Percentiles rank a stretch among this genome's conserved stretches.
phyloP scores from a whole-genome alignment of 768 basidiomycete species.

The Panaeolus cyanescens region DNA sequence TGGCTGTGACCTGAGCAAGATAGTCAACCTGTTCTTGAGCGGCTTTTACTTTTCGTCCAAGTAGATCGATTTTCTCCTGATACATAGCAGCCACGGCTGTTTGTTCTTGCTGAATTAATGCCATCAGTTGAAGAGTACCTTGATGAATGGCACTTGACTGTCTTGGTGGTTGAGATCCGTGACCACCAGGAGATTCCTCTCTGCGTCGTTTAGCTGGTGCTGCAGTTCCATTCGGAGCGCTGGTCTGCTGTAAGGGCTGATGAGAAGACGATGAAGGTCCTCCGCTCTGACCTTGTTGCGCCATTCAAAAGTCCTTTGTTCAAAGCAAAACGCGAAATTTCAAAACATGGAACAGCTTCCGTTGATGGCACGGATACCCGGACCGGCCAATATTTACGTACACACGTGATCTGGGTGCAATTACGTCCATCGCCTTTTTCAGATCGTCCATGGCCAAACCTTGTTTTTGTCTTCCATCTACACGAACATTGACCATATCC shows the following conservation, averaged over 20 bases:
- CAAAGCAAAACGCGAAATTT: background rate
- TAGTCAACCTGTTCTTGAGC: background rate
- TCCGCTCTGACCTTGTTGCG: background rate
- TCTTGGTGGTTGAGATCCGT: background rate
- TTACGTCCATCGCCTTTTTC: conserved; percentile 2
- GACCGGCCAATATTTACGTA: background rate
- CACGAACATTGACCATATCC: background rate
- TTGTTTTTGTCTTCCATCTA: conserved; percentile 4
- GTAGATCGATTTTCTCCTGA: background rate
- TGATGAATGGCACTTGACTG: background rate
- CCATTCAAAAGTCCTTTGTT: background rate
- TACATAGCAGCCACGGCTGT: background rate
- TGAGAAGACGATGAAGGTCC: background rate
- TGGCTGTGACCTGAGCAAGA: background rate
- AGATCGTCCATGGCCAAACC: background rate
- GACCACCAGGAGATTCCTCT: background rate
- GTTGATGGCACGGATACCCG: background rate
- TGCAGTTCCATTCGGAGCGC: background rate
- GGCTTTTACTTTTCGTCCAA: background rate
- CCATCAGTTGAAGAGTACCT: background rate
- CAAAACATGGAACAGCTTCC: background rate
- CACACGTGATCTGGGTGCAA: background rate
- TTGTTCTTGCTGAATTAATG: background rate
- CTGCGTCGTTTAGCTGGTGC: background rate
- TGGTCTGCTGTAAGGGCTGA: background rate